Conservation (phyloP, 768 basidiomycete species). For the Rhodotorula babjevae region DNA sequence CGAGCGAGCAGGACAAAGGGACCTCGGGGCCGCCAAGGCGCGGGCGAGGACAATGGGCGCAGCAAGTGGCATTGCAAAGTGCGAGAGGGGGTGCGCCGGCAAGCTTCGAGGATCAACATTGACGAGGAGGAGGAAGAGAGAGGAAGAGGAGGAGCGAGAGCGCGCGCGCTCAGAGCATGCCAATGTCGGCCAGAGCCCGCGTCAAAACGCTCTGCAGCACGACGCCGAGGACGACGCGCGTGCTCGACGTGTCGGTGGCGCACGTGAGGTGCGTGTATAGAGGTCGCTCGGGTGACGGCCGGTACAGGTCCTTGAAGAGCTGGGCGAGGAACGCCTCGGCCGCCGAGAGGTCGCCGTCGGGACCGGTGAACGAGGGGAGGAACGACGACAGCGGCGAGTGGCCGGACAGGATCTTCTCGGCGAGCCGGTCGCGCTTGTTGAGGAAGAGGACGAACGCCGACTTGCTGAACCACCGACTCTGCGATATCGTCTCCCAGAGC, state of each 20-base stretch:
- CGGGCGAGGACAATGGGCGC: too few relatives aligned
- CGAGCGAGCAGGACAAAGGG: too few relatives aligned
- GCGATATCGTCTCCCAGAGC: constrained; percentile 55
- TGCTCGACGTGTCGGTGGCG: constrained; percentile 13
- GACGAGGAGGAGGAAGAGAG: not conserved
- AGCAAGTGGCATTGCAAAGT: too few relatives aligned
- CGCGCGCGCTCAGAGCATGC: not conserved
- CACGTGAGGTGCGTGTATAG: constrained; percentile 8
- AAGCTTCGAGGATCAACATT: too few relatives aligned
- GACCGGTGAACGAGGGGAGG: constrained; percentile 84
- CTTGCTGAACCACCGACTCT: constrained; percentile 71
- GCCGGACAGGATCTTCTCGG: constrained; percentile 64
- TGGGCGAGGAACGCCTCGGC: constrained; percentile 65
- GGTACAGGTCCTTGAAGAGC: constrained; percentile 83
- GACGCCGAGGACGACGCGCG: not conserved
- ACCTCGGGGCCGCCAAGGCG: too few relatives aligned
- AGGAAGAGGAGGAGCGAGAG: not conserved
- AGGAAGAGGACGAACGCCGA: constrained; percentile 66
- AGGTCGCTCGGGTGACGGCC: constrained; percentile 50
- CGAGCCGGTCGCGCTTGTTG: constrained; percentile 71
- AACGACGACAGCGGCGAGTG: constrained; percentile 71
- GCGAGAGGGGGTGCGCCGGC: too few relatives aligned
- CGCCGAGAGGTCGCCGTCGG: constrained; percentile 76
- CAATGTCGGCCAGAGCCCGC: not conserved
- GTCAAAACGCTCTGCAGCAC: constrained; percentile 13